A percentile compares a stretch with the other conserved stretches of the same genome.
Conservation (phyloP, 1,139 yeast species). For the Blastobotrys capitulatus region DNA sequence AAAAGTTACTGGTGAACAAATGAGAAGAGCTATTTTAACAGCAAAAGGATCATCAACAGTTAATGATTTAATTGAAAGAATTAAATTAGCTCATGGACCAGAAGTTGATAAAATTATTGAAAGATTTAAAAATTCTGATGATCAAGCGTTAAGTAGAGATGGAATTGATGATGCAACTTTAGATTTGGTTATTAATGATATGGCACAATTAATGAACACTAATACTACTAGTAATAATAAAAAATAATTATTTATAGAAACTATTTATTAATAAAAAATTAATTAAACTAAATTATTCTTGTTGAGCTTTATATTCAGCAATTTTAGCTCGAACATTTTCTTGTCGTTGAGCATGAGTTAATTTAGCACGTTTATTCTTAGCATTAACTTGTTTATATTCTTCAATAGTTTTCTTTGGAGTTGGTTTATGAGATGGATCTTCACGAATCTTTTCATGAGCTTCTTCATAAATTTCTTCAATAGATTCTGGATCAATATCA, state of each 20-base stretch:
- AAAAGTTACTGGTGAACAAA: conserved; percentile 53
- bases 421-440: conserved; percentile 78
- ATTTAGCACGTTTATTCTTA: conserved; percentile 85
- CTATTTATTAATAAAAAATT: background rate
- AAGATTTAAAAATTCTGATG: background rate
- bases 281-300: background rate
- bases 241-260: too few species aligned
- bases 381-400: conserved; percentile 96
- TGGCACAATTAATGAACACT: conserved; percentile 13
- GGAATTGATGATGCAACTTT: conserved; percentile 13
- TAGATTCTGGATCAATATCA: conserved; percentile 93
- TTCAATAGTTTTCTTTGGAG: conserved; percentile 94
- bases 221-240: too few species aligned
- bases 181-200: conserved; percentile 21
- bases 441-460: conserved; percentile 97
- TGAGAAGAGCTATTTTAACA: conserved; percentile 63
- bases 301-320: conserved; percentile 40
- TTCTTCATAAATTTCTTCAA: conserved; percentile 91
- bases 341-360: conserved; percentile 86
- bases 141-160: background rate
- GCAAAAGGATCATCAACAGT: conserved; percentile 76
- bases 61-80: conserved; percentile 61
- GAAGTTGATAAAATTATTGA: conserved; percentile 19
- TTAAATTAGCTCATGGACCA: conserved; percentile 28
- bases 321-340: conserved; percentile 89